phyloP scores from a whole-genome alignment of 2,329 filamentous ascomycete genomes.

The Endoconidiophora laricicola region DNA sequence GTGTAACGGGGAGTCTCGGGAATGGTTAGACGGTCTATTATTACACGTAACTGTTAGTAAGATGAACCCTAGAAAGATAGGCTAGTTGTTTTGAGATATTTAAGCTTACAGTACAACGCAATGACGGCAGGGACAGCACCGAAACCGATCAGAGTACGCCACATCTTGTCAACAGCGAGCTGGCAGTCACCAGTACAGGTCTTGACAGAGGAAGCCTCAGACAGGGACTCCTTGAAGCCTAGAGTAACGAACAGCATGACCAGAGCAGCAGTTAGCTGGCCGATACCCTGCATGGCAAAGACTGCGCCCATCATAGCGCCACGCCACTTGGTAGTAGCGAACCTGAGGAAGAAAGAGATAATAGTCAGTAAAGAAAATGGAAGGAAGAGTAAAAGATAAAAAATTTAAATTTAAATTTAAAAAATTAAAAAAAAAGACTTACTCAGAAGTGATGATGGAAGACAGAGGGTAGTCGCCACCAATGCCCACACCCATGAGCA shows the following conservation, averaged over 20 bases:
- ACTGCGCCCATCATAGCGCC: constrained; percentile 78
- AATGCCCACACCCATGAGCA: constrained; percentile 42
- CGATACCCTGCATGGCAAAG: constrained; percentile 76
- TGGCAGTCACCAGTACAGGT: constrained; percentile 32
- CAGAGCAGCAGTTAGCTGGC: constrained; percentile 59
- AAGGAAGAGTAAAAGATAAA: constrained; percentile 10
- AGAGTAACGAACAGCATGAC: constrained; percentile 59
- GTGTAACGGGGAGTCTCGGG: constrained; percentile 81
- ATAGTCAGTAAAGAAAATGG: neutral
- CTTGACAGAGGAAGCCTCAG: constrained; percentile 30
- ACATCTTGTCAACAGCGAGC: constrained; percentile 61
- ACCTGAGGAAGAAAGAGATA: constrained; percentile 15
- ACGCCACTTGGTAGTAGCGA: constrained; percentile 70
- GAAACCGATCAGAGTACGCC: constrained; percentile 65
- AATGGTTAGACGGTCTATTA: constrained; percentile 50
- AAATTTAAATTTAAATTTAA: neutral
- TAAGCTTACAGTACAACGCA: constrained; percentile 50
- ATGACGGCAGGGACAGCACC: constrained; percentile 66
- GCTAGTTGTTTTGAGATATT: neutral
- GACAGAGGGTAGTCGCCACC: constrained; percentile 58
- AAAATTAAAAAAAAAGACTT: constrained; percentile 5
- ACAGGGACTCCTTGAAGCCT: constrained; percentile 50
- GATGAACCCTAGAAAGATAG: constrained; percentile 3
- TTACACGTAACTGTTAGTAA: neutral
- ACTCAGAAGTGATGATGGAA: constrained; percentile 74